A percentile compares a stretch with the other conserved stretches of the same genome.
Evolutionary conservation across 2,329 filamentous ascomycete genomes (phyloP).

Genomic region (Fusarium sp.): DNA sequence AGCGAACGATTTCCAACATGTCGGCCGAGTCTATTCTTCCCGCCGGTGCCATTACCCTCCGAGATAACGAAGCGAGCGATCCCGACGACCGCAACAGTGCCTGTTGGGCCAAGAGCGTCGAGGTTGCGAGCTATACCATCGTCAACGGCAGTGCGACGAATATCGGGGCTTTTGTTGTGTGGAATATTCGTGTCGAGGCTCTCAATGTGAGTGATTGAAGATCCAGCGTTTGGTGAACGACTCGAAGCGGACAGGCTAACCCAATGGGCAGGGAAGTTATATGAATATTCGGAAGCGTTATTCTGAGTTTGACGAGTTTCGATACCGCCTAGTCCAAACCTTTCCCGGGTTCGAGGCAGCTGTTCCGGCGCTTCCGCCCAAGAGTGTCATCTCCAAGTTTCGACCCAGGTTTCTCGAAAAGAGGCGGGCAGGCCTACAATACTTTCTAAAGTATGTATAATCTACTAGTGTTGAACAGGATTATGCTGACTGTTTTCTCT

Average conservation of each 20-base stretch:
- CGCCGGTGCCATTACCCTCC: conserved; percentile 67
- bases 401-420: conserved; percentile 86
- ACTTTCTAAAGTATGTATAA: conserved; percentile 85
- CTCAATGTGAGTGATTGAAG: conserved; percentile 68
- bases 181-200: conserved; percentile 90
- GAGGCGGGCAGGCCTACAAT: conserved; percentile 82
- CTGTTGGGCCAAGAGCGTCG: conserved; percentile 73
- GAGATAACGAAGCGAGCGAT: conserved; percentile 69
- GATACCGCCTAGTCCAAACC: conserved; percentile 76
- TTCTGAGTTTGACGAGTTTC: conserved; percentile 91
- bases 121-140: conserved; percentile 66
- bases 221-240: conserved; percentile 10
- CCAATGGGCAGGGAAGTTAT: conserved; percentile 62
- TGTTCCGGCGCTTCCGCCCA: conserved; percentile 90
- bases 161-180: conserved; percentile 92
- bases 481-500: conserved; percentile 31
- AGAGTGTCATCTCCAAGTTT: conserved; percentile 90
- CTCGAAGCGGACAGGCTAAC: background rate
- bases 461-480: background rate
- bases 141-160: conserved; percentile 67
- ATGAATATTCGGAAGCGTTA: conserved; percentile 79
- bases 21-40: conserved; percentile 63
- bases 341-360: conserved; percentile 87
- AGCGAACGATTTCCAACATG: conserved; percentile 55
- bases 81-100: conserved; percentile 64